Base-by-base conservation (phyloP, 345 rosid genomes). In the Dimocarpus longan region DNA sequence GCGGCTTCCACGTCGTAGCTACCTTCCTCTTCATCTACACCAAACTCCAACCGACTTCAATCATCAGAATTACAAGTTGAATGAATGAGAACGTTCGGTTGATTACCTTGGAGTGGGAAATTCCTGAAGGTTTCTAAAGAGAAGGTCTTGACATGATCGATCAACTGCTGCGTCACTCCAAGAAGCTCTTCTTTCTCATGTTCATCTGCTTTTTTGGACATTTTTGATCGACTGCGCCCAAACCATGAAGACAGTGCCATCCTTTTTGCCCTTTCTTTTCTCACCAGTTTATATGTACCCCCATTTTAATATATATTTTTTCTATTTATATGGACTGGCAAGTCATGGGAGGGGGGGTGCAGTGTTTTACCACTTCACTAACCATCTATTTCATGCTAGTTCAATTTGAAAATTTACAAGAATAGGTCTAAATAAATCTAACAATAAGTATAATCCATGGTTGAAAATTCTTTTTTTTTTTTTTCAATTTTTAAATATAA, bases 91-190 rank as follows among this genome's bases (percentile, higher is more conserved):
- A 19, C 5, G 64, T 59, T 19, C 1, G 21, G 8, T 19, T 16
- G 19, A 59, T 59, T 82, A 92, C 98, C 94, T 50, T 84, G 83
- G 12, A 87, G 82, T 66, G 91, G 87, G 86, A 87, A 95, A 76
- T 84, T 88, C 88, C 85, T 90, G 95, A 95, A 95, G 43, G 89
- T 91, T 13, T 93, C 97, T 16, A 87, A 69, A 46, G 96, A 82
- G 81, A 92, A 93, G 13, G 95, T 85, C 85, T 87, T 89, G 76
- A 90, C 83, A 52, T 83, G 84, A 82, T 88, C 88, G 79, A 93
- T 79, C 46, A 95, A 81, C 56, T 89, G 83, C 52, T 84, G 88
- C 26, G 95, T 95, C 73, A 95, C 78, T 77, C 98, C 98, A 11
- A 84, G 68, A 5, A 87, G 64, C 54, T 88, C 89, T 52, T 88